Percentiles rank a stretch among this genome's conserved stretches.
Conservation (phyloP, 2,329 filamentous ascomycete species). For the Geosmithia flava region DNA sequence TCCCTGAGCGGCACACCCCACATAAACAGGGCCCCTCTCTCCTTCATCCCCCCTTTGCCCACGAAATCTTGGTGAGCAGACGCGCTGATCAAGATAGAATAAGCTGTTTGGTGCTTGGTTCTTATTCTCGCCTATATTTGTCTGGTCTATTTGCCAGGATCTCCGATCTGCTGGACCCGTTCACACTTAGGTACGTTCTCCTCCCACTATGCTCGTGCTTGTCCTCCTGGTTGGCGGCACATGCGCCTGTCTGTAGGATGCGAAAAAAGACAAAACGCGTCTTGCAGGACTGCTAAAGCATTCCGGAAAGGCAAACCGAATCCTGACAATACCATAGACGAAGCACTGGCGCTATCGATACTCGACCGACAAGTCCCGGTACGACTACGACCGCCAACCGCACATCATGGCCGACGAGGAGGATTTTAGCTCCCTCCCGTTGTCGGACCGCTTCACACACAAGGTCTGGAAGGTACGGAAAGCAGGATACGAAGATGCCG, state of each 20-base stretch:
- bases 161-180: no score
- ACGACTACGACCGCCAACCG: not conserved
- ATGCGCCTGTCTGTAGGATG: no score
- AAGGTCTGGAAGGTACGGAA: slow-evolving; percentile 98
- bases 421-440: slow-evolving; percentile 67
- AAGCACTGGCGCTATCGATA: slow-evolving; percentile 1
- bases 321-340: not conserved
- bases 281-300: no score
- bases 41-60: not conserved
- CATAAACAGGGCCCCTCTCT: not conserved
- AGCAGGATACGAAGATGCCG: slow-evolving; percentile 83
- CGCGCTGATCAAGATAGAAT: not conserved
- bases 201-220: no score
- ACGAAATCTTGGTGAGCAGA: not conserved
- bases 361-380: slow-evolving; percentile 7
- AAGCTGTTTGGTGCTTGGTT: not conserved
- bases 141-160: no score
- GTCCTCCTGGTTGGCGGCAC: no score
- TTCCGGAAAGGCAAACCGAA: no score
- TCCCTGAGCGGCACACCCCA: not conserved
- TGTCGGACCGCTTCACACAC: slow-evolving; percentile 72
- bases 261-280: no score
- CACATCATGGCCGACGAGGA: slow-evolving; percentile 69
- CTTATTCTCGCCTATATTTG: no score
- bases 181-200: no score